Evolutionary conservation across 2,329 filamentous ascomycete genomes (phyloP).

Genomic region (Falciphora oryzae): DNA sequence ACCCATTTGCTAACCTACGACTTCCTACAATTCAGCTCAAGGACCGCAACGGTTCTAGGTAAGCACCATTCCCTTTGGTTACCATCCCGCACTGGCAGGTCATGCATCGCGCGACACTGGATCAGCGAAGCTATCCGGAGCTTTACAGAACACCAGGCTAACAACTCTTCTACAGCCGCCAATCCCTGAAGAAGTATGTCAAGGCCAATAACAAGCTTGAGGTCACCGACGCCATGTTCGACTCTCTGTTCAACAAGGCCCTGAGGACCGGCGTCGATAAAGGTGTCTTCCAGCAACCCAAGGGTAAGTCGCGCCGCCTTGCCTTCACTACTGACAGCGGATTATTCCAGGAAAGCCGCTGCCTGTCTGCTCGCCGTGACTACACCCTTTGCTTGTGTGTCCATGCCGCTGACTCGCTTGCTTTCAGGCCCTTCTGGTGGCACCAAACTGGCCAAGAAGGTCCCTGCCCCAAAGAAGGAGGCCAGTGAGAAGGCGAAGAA

Average conservation of each 20-base stretch:
- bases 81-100: slow-evolving; percentile 13
- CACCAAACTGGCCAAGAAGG: slow-evolving; percentile 88
- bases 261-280: slow-evolving; percentile 78
- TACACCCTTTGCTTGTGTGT: no score
- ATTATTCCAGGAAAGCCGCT: no score
- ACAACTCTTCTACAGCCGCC: slow-evolving; percentile 37
- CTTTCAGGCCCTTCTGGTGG: slow-evolving; percentile 70
- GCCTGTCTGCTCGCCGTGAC: neutral
- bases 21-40: slow-evolving; percentile 45
- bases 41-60: slow-evolving; percentile 56
- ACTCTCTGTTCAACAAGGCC: slow-evolving; percentile 78
- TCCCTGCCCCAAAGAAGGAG: slow-evolving; percentile 30
- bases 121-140: slow-evolving; percentile 14
- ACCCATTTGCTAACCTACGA: slow-evolving; percentile 32
- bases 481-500: slow-evolving; percentile 24
- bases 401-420: slow-evolving; percentile 13
- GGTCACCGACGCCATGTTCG: slow-evolving; percentile 50
- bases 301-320: slow-evolving; percentile 55
- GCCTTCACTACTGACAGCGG: no score
- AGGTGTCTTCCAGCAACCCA: slow-evolving; percentile 82
- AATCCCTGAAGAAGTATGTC: slow-evolving; percentile 57
- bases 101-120: slow-evolving; percentile 12
- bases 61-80: slow-evolving; percentile 12
- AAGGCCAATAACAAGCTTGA: slow-evolving; percentile 46
- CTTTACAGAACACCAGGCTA: slow-evolving; percentile 19